Evolutionary conservation across 257 asterid genomes (phyloP), one percentile per base, ranked within the genome.

Genomic region (Cynanchum wilfordii): DNA sequence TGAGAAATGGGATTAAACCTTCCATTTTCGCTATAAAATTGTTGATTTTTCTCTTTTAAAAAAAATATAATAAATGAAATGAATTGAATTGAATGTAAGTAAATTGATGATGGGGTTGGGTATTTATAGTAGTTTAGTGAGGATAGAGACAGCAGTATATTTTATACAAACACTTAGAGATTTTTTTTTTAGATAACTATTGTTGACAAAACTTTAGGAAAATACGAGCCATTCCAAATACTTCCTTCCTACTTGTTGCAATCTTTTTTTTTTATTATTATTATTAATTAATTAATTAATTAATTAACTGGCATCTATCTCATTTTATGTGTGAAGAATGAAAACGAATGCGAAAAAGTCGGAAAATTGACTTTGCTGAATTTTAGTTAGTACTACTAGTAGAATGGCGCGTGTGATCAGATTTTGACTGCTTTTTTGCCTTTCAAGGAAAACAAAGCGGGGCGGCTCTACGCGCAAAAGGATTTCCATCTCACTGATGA

Each of bases 1-100:
- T 38, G 81, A 89, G 83, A 68, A 81, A 79, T 54, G 96, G 93
- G 75, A 89, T 87, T 16, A 89, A 64, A 69, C 96, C 96, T 84
- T 89, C 96, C 96, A 89, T 89, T 42, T 42, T 42, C 2, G 47
- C 47, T 42, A 8, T 42, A 42, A 42, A 42, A 5, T 42, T 67
- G 33, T 51, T 68, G n/a, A n/a, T 58, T 3, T 10, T 22, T 42
- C 4, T 22, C 33, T 47, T 2, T 66, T 10, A 1, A 1, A 38
- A 60, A 42, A n/a, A 42, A n/a, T n/a, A n/a, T n/a, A n/a, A n/a
- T n/a, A n/a, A n/a, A n/a, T n/a, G n/a, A n/a, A n/a, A 2, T 33
- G 38, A 33, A 33, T 33, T 42, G 38, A 10, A 20, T n/a, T 40
- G 20, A 0, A 67, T 45, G 57, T 8, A 45, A 27, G 27, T 3